Percentiles rank a stretch among this genome's conserved stretches.
Conservation (phyloP, 73 alveolate species). For the Tetrahymena borealis region DNA sequence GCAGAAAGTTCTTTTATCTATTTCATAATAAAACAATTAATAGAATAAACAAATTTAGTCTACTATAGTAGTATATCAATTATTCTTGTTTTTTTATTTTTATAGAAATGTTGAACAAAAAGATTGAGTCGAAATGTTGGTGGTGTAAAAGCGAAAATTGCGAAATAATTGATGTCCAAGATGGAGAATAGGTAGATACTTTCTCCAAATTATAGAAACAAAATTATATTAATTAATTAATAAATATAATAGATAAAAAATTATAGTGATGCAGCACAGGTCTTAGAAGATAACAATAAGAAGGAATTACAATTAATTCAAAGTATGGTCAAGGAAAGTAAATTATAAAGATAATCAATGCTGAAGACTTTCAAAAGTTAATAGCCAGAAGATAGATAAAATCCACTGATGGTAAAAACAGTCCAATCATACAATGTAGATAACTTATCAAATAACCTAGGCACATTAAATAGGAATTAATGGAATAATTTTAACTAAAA, state of each 20-base stretch:
- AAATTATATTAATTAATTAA: background rate
- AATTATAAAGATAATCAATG: background rate
- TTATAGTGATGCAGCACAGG: background rate
- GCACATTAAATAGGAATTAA: background rate
- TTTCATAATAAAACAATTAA: too few relatives aligned
- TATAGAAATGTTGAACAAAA: background rate
- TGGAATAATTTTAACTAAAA: background rate
- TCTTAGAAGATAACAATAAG: background rate
- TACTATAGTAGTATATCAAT: background rate
- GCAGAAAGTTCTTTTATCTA: too few relatives aligned
- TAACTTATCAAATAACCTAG: background rate
- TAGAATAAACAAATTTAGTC: background rate
- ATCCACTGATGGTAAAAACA: background rate
- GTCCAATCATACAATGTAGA: background rate
- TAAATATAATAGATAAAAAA: background rate
- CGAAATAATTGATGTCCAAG: background rate
- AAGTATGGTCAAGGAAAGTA: background rate
- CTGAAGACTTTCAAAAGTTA: background rate
- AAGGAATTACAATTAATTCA: background rate
- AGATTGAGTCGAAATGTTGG: background rate
- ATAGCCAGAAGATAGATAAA: background rate
- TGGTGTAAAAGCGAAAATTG: background rate
- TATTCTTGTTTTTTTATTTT: background rate
- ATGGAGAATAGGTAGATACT: background rate
- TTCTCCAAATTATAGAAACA: too few relatives aligned